These are phyloP conservation scores for Aureoboletus auriporus DNA, from an alignment of 768 basidiomycete species.

Conservation along the genomic window DNA sequence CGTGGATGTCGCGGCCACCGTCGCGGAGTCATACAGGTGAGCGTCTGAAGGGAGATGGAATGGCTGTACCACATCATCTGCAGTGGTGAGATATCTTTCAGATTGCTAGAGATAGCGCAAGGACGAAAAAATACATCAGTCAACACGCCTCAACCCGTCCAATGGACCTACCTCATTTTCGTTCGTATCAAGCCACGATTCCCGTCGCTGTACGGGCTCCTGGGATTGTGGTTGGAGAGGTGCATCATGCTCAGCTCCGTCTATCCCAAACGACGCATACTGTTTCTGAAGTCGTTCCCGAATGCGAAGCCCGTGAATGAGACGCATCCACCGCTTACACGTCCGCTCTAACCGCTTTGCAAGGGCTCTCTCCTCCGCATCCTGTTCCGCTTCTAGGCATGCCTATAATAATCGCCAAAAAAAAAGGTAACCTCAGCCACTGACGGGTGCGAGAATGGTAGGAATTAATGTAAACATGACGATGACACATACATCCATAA, in stretches of 20 bases:
- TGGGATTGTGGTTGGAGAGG: constrained; percentile 2
- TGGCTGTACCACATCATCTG: constrained; percentile 69
- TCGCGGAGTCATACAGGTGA: constrained; percentile 14
- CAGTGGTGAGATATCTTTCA: constrained; percentile 65
- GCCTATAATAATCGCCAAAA: constrained; percentile 49
- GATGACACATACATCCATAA: constrained; percentile 64
- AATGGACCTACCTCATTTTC: constrained; percentile 19
- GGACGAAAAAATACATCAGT: constrained; percentile 13
- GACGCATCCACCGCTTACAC: constrained; percentile 82
- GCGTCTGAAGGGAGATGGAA: constrained; percentile 64
- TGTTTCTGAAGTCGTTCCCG: constrained; percentile 78
- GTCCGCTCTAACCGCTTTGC: constrained; percentile 74
- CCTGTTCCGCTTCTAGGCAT: constrained; percentile 76
- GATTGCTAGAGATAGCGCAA: constrained; percentile 13
- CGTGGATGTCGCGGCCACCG: constrained; percentile 7
- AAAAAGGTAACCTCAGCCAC: constrained; percentile 8
- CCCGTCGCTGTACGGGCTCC: constrained; percentile 7
- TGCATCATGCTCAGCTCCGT: background rate
- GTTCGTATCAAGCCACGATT: constrained; percentile 19
- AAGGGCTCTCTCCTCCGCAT: constrained; percentile 71
- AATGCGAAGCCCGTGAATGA: constrained; percentile 86
- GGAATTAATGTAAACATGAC: background rate
- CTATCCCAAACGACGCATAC: constrained; percentile 42
- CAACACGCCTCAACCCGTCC: background rate
- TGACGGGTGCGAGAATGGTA: background rate